phyloP scores from a whole-genome alignment of 192 early-diverging fungal genomes.

The Rhizoclosmatium globosum region DNA sequence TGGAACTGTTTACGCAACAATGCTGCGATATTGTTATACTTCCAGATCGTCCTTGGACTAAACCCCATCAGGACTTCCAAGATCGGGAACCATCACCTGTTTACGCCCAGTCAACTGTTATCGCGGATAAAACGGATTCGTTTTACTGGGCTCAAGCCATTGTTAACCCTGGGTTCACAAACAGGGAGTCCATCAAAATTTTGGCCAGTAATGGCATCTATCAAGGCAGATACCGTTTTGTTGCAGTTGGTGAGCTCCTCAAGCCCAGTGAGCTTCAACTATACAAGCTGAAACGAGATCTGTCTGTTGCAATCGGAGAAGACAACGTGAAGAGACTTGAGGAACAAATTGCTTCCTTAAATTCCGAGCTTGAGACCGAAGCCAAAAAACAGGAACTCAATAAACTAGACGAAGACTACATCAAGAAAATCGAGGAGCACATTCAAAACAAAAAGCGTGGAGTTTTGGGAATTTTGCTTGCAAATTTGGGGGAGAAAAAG shows the following conservation, averaged over 20 bases:
- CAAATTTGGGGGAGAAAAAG: not conserved
- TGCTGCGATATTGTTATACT: no score
- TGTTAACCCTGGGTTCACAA: not conserved
- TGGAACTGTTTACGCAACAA: no score
- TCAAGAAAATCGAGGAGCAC: not conserved
- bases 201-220: not conserved
- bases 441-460: not conserved
- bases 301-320: not conserved
- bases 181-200: not conserved
- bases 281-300: no score
- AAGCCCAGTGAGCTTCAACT: no score
- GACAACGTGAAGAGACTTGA: constrained; percentile 2
- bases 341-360: not conserved
- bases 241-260: constrained; percentile 5
- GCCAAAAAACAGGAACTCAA: no score
- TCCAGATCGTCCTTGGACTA: no score
- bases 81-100: no score
- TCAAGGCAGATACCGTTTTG: constrained; percentile 3
- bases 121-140: no score
- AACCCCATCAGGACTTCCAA: no score
- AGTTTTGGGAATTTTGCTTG: not conserved
- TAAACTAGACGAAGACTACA: not conserved
- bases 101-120: no score
- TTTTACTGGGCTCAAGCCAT: not conserved
- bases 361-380: not conserved